phyloP scores from a whole-genome alignment of 768 basidiomycete species.

The Psilocybe cubensis region DNA sequence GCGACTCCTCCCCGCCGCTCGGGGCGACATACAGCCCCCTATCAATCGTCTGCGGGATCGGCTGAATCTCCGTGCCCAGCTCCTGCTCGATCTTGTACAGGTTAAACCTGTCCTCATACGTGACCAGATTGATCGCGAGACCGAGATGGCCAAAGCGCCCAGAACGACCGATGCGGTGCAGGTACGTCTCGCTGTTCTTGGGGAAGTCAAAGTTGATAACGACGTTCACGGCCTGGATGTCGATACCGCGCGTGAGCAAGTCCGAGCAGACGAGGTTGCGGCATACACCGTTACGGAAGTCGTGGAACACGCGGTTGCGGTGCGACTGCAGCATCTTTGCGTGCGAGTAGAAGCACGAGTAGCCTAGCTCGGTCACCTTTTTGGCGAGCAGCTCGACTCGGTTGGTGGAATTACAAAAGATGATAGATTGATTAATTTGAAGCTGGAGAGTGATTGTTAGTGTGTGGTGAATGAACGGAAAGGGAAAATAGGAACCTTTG shows the following conservation, averaged over 20 bases:
- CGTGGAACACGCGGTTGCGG: slow-evolving; percentile 99
- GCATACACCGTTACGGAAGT: slow-evolving; percentile 98
- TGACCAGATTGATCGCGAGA: slow-evolving; percentile 96
- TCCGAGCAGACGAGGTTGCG: slow-evolving; percentile 98
- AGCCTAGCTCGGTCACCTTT: slow-evolving; percentile 98
- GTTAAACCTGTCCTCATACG: slow-evolving; percentile 97
- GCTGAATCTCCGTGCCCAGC: slow-evolving; percentile 95
- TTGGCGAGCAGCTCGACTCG: slow-evolving; percentile 99
- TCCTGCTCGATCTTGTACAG: slow-evolving; percentile 98
- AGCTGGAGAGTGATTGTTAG: slow-evolving; percentile 52
- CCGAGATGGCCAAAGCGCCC: slow-evolving; percentile 98
- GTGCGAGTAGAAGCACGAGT: slow-evolving; percentile 99
- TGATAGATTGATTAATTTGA: slow-evolving; percentile 99
- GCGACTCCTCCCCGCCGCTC: slow-evolving; percentile 47
- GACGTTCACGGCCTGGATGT: slow-evolving; percentile 99
- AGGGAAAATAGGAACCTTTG: slow-evolving; percentile 65
- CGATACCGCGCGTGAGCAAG: slow-evolving; percentile 97
- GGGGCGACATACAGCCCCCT: slow-evolving; percentile 93
- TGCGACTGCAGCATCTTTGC: slow-evolving; percentile 99
- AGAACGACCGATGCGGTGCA: slow-evolving; percentile 97
- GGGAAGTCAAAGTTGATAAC: slow-evolving; percentile 99
- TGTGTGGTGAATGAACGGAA: background rate
- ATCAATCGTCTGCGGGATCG: slow-evolving; percentile 92
- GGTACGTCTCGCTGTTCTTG: slow-evolving; percentile 98
- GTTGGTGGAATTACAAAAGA: slow-evolving; percentile 99